Evolutionary conservation across 345 rosid genomes (phyloP).

Genomic region (Aquilaria yunnanensis): DNA sequence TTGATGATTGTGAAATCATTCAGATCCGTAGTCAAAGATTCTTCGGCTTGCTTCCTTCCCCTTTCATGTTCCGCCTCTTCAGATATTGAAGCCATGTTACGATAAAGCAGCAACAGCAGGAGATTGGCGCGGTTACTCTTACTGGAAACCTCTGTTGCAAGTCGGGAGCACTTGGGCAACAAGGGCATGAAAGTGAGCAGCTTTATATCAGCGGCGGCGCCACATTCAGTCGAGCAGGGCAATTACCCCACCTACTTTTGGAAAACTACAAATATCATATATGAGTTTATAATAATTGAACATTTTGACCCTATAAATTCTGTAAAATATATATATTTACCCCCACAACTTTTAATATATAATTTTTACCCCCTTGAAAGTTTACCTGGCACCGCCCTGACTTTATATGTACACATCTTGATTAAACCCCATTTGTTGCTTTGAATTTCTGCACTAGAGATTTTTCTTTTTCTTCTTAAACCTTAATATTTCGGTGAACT

Average conservation of each 20-base stretch:
- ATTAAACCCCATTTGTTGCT: not conserved
- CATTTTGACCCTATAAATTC: too few relatives aligned
- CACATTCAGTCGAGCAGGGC: too few relatives aligned
- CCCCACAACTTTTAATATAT: too few relatives aligned
- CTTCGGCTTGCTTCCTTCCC: not conserved
- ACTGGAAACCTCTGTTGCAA: not conserved
- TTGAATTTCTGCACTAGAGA: not conserved
- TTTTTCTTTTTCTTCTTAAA: constrained; percentile 12
- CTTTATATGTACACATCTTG: too few relatives aligned
- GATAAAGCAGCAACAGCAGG: not conserved
- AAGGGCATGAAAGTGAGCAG: not conserved
- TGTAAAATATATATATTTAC: too few relatives aligned
- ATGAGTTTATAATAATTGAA: too few relatives aligned
- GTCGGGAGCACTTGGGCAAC: constrained; percentile 9
- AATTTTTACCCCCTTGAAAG: too few relatives aligned
- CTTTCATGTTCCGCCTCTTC: constrained; percentile 9
- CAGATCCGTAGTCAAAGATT: constrained; percentile 42
- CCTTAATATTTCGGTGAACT: constrained; percentile 19
- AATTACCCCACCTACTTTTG: too few relatives aligned
- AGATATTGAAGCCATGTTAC: not conserved
- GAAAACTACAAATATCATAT: too few relatives aligned
- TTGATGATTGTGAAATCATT: constrained; percentile 64
- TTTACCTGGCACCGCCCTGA: too few relatives aligned
- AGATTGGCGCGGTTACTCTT: not conserved
- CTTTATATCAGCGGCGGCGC: not conserved